Evolutionary conservation across 2,329 filamentous ascomycete species (phyloP).

Genomic region (Knoxdaviesia capensis): DNA sequence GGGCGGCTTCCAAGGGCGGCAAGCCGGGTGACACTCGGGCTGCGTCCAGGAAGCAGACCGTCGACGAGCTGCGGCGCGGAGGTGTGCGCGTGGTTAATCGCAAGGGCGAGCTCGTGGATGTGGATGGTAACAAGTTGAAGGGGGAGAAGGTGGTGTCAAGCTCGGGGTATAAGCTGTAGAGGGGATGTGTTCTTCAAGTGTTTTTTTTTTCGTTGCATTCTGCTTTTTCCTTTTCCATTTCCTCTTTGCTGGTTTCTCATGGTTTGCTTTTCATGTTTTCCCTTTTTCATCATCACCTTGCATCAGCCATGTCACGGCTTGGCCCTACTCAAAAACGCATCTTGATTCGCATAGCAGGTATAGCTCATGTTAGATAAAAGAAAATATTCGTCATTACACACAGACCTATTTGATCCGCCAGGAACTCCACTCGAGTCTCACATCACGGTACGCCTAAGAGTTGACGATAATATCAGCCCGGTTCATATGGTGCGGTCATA

Average conservation of each 20-base stretch:
- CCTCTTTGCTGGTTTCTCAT: conserved; percentile 1
- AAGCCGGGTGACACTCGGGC: background rate
- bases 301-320: no score
- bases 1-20: conserved; percentile 6
- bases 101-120: conserved; percentile 67
- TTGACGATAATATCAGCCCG: no score
- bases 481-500: no score
- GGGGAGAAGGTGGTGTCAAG: conserved; percentile 28
- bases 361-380: background rate
- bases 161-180: conserved; percentile 40
- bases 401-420: background rate
- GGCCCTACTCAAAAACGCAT: no score
- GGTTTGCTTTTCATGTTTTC: conserved; percentile 2
- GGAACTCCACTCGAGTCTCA: no score
- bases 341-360: no score
- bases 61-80: conserved; percentile 58
- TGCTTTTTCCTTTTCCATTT: background rate
- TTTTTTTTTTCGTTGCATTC: conserved; percentile 1
- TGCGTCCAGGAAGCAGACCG: conserved; percentile 27
- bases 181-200: background rate
- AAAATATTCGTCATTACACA: background rate
- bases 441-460: no score
- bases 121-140: conserved; percentile 60
- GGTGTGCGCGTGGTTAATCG: conserved; percentile 83
- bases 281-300: background rate